Evolutionary conservation across 139 green algal species (phyloP).

Genomic region (Dunaliella sp.): DNA sequence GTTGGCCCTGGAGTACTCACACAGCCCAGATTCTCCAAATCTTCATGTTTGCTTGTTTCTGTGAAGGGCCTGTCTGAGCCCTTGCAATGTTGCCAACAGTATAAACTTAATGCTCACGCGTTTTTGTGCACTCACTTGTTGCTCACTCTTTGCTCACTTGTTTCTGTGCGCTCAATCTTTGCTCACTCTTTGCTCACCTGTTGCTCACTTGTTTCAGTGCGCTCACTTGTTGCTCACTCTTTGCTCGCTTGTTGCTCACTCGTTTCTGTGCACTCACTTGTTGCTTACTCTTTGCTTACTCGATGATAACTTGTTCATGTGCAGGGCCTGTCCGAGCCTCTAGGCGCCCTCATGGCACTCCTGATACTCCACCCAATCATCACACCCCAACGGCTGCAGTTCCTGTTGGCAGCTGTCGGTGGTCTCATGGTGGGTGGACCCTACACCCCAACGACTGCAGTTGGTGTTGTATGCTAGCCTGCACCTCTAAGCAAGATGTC

Average conservation of each 20-base stretch:
- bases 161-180: not conserved
- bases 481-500: no score
- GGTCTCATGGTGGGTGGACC: slow-evolving; percentile 84
- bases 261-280: not conserved
- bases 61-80: no score
- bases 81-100: no score
- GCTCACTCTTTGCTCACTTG: not conserved
- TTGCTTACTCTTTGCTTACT: no score
- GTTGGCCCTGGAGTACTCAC: no score
- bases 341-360: slow-evolving; percentile 76
- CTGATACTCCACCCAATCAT: slow-evolving; percentile 69
- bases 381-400: slow-evolving; percentile 56
- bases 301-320: not conserved
- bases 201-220: not conserved
- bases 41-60: no score
- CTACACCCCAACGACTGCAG: no score
- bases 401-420: slow-evolving; percentile 73
- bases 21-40: no score
- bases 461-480: no score
- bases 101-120: not conserved
- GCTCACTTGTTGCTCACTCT: not conserved
- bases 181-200: no score
- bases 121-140: not conserved
- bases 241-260: not conserved
- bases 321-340: slow-evolving; percentile 78